Base-by-base conservation (phyloP, 1,284 basidiomycete species). In the Baeospora myosura region DNA sequence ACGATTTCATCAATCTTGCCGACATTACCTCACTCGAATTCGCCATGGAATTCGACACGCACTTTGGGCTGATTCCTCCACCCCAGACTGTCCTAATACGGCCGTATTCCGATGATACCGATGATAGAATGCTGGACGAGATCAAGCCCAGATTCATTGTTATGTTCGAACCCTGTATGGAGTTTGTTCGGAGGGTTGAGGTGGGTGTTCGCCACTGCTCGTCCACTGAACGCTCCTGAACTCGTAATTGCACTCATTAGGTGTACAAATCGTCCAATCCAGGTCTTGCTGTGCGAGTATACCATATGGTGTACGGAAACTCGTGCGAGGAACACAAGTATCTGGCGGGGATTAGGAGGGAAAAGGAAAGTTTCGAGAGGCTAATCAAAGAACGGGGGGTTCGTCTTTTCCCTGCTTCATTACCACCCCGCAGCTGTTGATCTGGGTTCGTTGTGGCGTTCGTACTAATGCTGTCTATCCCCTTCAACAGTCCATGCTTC, bases 301-400 rank as follows among this genome's bases (percentile, higher is more conserved):
- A 98, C 60, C 94, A 98, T 59, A 83, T 98, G 80, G 72, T 92
- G 14, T 98, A 98, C 62, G 77, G 81, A 38, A 81, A 90, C 52
- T 95, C 90, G 35, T 89, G 88, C 49, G 96, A 99, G 59, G 95
- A 98, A 56, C 92, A 96, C 60, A 86, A 90, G 54, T 98, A 96
- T 61, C 73, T 99, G 18, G 86, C 88, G 25, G 85, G 83, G 1
- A 77, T 97, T 38, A 70, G 92, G 36, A 77, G 84, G 47, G 95
- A 99, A 64, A 97, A 97, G 58, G 89, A 97, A 45, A 81, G 93
- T 0, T 98, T 98, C 57, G 90, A 97, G 63, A 73, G 83, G 44
- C 66, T 99, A 20, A 98, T 99, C 58, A 86, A 83, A 51, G 94
- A 98, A 62, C 80, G 89, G 41, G 88, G 82, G 32, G 93, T 93